phyloP scores from a whole-genome alignment of 129 eudicot species.

The Tagetes erecta region DNA sequence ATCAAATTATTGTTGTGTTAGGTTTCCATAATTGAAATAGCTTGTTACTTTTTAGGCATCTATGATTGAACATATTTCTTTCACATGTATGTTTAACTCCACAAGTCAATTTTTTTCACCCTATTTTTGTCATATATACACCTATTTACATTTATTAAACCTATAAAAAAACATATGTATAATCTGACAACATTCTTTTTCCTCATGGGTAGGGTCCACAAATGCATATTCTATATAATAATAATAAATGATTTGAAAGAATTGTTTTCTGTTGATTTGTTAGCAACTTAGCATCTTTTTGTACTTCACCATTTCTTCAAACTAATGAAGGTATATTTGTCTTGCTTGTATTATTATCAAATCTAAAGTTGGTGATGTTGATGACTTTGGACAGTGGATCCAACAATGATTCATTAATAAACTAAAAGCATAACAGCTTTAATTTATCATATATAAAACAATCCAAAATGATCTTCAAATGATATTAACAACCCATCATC shows the following conservation, averaged over 20 bases:
- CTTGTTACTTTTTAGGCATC: constrained; percentile 27
- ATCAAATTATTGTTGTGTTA: constrained; percentile 10
- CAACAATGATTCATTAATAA: constrained; percentile 25
- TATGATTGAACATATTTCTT: constrained; percentile 17
- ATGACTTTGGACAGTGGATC: constrained; percentile 25
- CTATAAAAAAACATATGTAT: background rate
- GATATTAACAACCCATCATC: constrained; percentile 16
- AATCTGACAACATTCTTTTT: constrained; percentile 38
- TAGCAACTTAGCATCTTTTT: constrained; percentile 37
- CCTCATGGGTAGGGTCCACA: constrained; percentile 40
- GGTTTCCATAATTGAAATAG: constrained; percentile 14
- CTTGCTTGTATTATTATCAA: constrained; percentile 22
- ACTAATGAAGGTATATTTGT: constrained; percentile 33
- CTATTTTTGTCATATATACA: constrained; percentile 26
- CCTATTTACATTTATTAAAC: too few relatives aligned
- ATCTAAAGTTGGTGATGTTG: constrained; percentile 5
- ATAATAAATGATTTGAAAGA: background rate
- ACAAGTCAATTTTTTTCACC: constrained; percentile 26
- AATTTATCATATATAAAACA: constrained; percentile 11
- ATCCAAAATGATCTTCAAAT: constrained; percentile 19
- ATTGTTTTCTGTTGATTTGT: constrained; percentile 22
- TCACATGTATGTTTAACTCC: constrained; percentile 15
- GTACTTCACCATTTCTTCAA: constrained; percentile 28
- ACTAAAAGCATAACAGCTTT: constrained; percentile 39
- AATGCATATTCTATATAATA: background rate